Conservation (phyloP, 306 rosid species). For the Notholithocarpus densiflorus region DNA sequence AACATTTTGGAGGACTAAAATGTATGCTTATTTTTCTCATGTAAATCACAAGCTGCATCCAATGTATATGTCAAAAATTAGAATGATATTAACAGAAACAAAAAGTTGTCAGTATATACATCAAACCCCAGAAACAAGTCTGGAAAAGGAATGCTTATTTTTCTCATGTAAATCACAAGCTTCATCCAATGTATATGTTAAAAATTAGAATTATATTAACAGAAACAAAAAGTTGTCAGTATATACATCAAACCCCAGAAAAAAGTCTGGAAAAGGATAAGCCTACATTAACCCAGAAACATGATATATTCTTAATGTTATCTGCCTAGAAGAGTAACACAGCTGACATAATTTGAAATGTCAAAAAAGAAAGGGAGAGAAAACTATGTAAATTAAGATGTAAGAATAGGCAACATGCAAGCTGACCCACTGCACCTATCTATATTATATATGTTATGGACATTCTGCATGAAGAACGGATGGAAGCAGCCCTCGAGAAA, state of each 20-base stretch:
- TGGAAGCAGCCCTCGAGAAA: neutral
- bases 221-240: neutral
- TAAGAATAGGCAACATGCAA: neutral
- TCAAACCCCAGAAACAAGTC: neutral
- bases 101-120: neutral
- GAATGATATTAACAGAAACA: neutral
- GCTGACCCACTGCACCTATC: neutral
- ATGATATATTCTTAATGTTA: neutral
- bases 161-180: neutral
- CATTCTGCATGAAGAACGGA: neutral
- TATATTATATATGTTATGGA: neutral
- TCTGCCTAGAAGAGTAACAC: neutral
- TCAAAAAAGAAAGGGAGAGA: too few relatives aligned
- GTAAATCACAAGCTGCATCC: neutral
- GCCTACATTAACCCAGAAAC: neutral
- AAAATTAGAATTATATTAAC: neutral
- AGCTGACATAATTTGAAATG: neutral
- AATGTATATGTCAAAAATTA: neutral
- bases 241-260: conserved; percentile 1
- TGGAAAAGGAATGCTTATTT: neutral
- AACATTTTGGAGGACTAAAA: neutral
- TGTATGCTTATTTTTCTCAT: neutral
- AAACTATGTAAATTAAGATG: neutral
- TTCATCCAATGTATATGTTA: neutral
- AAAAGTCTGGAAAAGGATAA: neutral